Conservation (phyloP, 2,329 filamentous ascomycete species). For the Diaporthe vaccinii region DNA sequence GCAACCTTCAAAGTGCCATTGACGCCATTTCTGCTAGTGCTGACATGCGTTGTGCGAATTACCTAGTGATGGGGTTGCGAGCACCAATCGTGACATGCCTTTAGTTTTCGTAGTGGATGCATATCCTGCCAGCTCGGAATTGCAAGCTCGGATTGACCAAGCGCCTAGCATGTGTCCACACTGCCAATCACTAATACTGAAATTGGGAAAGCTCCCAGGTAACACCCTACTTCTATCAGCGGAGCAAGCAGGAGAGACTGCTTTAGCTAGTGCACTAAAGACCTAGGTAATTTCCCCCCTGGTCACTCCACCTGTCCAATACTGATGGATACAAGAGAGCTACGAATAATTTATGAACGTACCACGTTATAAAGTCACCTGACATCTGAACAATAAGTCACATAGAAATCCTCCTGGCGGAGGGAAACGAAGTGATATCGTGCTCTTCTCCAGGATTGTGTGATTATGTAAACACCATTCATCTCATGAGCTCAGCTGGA, state of each 20-base stretch:
- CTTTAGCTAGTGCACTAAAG: neutral
- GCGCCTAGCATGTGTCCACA: neutral
- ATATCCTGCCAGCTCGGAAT: neutral
- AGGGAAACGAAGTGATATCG: neutral
- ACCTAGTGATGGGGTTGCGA: neutral
- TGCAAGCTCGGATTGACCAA: neutral
- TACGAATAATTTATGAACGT: neutral
- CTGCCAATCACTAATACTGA: neutral
- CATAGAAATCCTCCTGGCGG: neutral
- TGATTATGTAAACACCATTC: neutral
- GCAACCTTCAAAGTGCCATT: neutral
- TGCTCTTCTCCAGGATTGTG: neutral
- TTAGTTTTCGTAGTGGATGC: neutral
- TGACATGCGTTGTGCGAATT: neutral
- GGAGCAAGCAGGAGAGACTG: too few species aligned
- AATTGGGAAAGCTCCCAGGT: neutral
- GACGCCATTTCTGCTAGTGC: constrained; percentile 8
- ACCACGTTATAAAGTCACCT: neutral
- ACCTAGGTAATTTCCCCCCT: too few species aligned
- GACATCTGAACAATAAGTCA: neutral
- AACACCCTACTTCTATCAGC: neutral
- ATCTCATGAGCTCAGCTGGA: too few species aligned
- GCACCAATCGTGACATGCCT: neutral
- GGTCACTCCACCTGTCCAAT: neutral
- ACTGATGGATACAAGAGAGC: neutral